phyloP scores from a whole-genome alignment of 306 rosid genomes.

The Dalbergia cochinchinensis region DNA sequence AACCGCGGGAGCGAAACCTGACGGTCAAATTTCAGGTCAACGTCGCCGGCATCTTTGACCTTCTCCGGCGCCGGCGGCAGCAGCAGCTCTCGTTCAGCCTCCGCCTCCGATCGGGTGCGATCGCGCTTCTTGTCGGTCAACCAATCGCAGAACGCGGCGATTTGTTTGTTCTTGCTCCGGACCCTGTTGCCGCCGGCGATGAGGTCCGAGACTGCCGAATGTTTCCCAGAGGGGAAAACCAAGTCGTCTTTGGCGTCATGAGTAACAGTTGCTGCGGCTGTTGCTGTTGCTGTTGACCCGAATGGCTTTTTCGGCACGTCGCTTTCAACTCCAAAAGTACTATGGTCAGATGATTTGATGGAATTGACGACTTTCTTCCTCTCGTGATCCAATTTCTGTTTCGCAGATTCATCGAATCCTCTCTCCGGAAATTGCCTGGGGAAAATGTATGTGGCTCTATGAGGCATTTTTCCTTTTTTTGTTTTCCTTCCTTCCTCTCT shows the following conservation, averaged over 20 bases:
- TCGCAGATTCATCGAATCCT: slow-evolving; percentile 63
- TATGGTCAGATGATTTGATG: slow-evolving; percentile 43
- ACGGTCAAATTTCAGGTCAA: slow-evolving; percentile 74
- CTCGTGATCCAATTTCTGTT: slow-evolving; percentile 64
- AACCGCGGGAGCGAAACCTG: slow-evolving; percentile 78
- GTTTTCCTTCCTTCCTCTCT: slow-evolving; percentile 30
- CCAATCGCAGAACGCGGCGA: slow-evolving; percentile 74
- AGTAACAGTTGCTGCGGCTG: neutral
- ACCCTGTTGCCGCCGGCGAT: slow-evolving; percentile 53
- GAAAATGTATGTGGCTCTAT: slow-evolving; percentile 94
- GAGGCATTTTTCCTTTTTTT: slow-evolving; percentile 72
- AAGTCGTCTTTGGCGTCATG: slow-evolving; percentile 40
- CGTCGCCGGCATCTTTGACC: slow-evolving; percentile 54
- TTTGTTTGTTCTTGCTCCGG: slow-evolving; percentile 52
- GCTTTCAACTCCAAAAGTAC: slow-evolving; percentile 50
- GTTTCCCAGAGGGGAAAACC: slow-evolving; percentile 44
- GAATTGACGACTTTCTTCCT: slow-evolving; percentile 55
- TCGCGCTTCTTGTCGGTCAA: slow-evolving; percentile 59
- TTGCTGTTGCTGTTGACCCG: neutral
- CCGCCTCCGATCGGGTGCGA: slow-evolving; percentile 29
- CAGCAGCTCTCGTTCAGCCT: slow-evolving; percentile 53
- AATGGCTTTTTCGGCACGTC: slow-evolving; percentile 50
- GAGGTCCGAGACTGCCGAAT: slow-evolving; percentile 65
- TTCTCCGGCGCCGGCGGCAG: slow-evolving; percentile 37
- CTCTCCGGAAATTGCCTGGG: slow-evolving; percentile 93